A percentile compares a stretch with the other conserved stretches of the same genome.
These are phyloP conservation scores for Acer yangbiense DNA, from an alignment of 345 rosid genomes.

Conservation along the genomic window DNA sequence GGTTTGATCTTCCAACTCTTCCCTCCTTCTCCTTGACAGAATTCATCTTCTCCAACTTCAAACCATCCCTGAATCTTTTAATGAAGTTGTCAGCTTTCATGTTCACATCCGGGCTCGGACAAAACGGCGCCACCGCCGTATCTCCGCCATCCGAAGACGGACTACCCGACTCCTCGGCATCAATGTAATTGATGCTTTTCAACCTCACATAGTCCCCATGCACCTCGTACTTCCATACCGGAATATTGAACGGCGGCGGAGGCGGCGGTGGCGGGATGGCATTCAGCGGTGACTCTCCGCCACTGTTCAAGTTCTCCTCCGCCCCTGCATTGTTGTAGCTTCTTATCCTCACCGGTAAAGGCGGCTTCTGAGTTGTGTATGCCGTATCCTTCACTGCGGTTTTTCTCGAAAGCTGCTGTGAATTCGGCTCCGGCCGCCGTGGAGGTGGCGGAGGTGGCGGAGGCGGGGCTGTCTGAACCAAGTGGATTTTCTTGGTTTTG, in stretches of 20 bases:
- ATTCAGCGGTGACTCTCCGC: conserved; percentile 54
- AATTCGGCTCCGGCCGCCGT: background rate
- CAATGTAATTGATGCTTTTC: conserved; percentile 51
- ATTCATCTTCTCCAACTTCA: conserved; percentile 71
- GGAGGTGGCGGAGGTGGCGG: conserved; percentile 36
- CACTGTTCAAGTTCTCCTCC: conserved; percentile 36
- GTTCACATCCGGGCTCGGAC: conserved; percentile 91
- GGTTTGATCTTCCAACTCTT: conserved; percentile 52
- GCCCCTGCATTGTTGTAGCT: conserved; percentile 17
- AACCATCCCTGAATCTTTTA: conserved; percentile 75
- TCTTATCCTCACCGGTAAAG: conserved; percentile 35
- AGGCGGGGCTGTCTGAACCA: conserved; percentile 48
- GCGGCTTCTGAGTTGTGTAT: conserved; percentile 28
- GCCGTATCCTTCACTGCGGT: conserved; percentile 29
- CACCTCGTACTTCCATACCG: conserved; percentile 55
- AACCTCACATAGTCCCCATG: conserved; percentile 76
- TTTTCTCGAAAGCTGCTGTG: background rate
- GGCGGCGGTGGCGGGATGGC: conserved; percentile 83
- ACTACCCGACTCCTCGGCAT: conserved; percentile 38
- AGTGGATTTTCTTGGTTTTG: conserved; percentile 44
- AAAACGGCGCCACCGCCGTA: conserved; percentile 33
- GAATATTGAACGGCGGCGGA: conserved; percentile 76
- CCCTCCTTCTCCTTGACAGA: conserved; percentile 41
- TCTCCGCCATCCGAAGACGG: conserved; percentile 27
- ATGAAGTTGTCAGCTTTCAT: conserved; percentile 85